phyloP scores from a whole-genome alignment of 345 rosid species.

The Eucalyptus rudis region DNA sequence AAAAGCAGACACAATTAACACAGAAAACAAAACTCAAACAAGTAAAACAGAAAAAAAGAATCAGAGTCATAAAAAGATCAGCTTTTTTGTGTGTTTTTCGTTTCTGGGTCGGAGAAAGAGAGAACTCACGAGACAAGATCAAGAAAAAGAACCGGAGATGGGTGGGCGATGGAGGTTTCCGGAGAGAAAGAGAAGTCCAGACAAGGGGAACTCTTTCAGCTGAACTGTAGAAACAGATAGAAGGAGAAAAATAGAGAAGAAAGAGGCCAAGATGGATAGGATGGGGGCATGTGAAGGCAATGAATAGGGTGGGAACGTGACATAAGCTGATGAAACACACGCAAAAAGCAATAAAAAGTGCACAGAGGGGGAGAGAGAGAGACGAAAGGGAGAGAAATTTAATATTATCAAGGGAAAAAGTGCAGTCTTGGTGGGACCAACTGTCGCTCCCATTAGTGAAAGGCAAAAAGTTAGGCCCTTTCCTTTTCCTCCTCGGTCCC shows the following conservation, averaged over 20 bases:
- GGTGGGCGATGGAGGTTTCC: background rate
- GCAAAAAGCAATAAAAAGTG: background rate
- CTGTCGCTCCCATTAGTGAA: constrained; percentile 21
- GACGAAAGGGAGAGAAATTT: background rate
- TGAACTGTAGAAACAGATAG: background rate
- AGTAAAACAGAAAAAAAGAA: background rate
- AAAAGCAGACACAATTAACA: background rate
- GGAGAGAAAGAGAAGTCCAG: background rate
- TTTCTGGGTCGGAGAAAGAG: background rate
- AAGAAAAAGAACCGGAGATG: background rate
- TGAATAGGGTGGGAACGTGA: background rate
- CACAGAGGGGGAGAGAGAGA: background rate
- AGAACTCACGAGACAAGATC: background rate
- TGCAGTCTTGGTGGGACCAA: constrained; percentile 30
- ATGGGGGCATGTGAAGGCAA: background rate
- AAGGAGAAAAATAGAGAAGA: background rate
- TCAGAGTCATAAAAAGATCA: background rate
- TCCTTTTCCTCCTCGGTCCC: background rate
- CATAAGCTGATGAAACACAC: background rate
- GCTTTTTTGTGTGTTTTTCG: background rate
- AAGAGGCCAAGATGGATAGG: background rate
- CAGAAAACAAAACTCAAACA: background rate
- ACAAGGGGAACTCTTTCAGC: background rate
- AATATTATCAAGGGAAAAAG: background rate
- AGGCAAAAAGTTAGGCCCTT: constrained; percentile 8